Evolutionary conservation across 495 filamentous ascomycete species (phyloP).

Genomic region (Aspergillus bertholletiae): DNA sequence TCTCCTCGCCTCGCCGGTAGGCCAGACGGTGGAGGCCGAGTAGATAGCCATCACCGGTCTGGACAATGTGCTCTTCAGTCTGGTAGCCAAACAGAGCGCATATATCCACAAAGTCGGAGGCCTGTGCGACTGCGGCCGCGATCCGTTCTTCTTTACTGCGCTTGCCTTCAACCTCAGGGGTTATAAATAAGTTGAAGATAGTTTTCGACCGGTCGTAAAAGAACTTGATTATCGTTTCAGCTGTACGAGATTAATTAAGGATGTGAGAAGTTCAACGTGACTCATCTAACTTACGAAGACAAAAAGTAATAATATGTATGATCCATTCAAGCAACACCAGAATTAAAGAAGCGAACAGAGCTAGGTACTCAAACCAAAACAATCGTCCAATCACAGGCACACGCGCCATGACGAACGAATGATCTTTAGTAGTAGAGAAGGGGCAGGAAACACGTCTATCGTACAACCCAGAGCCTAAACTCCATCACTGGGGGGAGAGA

Average conservation of each 20-base stretch:
- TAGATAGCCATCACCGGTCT: slow-evolving; percentile 91
- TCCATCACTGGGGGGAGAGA: slow-evolving; percentile 1
- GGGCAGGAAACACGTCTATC: background rate
- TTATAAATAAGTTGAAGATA: slow-evolving; percentile 75
- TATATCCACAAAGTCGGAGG: slow-evolving; percentile 88
- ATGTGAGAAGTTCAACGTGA: background rate
- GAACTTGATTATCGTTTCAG: slow-evolving; percentile 72
- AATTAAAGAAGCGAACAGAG: slow-evolving; percentile 75
- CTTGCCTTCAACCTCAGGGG: slow-evolving; percentile 61
- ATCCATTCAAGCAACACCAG: slow-evolving; percentile 77
- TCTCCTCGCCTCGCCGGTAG: slow-evolving; percentile 77
- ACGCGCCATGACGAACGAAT: slow-evolving; percentile 55
- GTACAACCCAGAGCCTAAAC: background rate
- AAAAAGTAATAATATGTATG: slow-evolving; percentile 84
- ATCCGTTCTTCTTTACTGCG: slow-evolving; percentile 45
- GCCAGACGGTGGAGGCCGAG: slow-evolving; percentile 86
- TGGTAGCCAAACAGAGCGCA: slow-evolving; percentile 86
- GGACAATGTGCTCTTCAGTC: slow-evolving; percentile 92
- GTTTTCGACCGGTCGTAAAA: slow-evolving; percentile 79
- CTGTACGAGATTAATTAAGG: slow-evolving; percentile 40
- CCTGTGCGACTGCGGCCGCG: slow-evolving; percentile 54
- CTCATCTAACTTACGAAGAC: slow-evolving; percentile 62
- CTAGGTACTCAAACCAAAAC: slow-evolving; percentile 78
- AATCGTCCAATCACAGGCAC: slow-evolving; percentile 83
- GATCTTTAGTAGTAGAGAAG: background rate